Evolutionary conservation across 2,329 filamentous ascomycete genomes (phyloP).

Genomic region (Lecanicillium sp.): DNA sequence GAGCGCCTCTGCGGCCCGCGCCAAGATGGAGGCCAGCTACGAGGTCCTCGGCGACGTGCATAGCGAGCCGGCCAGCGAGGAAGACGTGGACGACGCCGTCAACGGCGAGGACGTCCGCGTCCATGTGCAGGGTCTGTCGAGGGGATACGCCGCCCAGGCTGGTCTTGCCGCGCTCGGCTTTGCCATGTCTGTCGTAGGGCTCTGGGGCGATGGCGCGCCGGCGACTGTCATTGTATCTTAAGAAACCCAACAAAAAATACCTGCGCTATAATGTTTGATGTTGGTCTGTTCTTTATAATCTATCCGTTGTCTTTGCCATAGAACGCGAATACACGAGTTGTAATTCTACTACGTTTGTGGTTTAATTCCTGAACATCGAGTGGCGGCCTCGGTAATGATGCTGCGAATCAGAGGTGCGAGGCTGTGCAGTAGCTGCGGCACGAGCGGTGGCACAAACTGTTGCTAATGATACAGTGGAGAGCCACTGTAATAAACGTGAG

Average conservation of each 20-base stretch:
- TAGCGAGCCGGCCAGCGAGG: conserved; percentile 44
- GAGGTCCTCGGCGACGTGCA: conserved; percentile 57
- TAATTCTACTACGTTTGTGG: too few species aligned
- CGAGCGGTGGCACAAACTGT: too few species aligned
- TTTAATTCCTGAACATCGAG: too few species aligned
- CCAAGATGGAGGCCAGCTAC: conserved; percentile 64
- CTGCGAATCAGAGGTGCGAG: too few species aligned
- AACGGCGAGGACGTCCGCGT: conserved; percentile 59
- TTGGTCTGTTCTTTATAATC: not conserved
- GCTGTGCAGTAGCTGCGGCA: too few species aligned
- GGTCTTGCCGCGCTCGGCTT: conserved; percentile 51
- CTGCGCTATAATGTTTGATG: not conserved
- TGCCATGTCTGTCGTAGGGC: conserved; percentile 55
- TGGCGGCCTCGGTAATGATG: too few species aligned
- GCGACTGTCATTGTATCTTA: conserved; percentile 29
- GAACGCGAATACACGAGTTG: too few species aligned
- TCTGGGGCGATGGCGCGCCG: conserved; percentile 57
- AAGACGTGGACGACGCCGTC: conserved; percentile 33
- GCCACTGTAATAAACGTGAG: too few species aligned
- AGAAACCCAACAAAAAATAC: conserved; percentile 1
- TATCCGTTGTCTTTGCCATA: too few species aligned
- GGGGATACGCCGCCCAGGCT: conserved; percentile 49
- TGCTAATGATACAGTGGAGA: too few species aligned
- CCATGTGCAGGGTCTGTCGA: conserved; percentile 49
- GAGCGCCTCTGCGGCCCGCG: conserved; percentile 26